Percentiles rank a stretch among this genome's conserved stretches.
Conservation (phyloP, 352 stramenopile genomes). For the Phytopythium oedochilum region DNA sequence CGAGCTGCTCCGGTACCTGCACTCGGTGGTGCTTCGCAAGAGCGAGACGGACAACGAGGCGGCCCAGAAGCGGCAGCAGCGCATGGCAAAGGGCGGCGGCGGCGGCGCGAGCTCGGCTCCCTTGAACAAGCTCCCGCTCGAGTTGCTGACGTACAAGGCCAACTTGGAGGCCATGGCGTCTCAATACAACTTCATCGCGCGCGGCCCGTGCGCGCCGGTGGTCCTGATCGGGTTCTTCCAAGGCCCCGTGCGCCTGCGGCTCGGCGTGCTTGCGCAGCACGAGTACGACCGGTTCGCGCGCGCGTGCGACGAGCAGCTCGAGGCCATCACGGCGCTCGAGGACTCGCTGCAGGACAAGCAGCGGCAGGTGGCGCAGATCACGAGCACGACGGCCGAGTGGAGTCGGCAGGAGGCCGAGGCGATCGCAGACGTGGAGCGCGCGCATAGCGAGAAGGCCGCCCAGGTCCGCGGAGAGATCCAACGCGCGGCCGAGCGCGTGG, state of each 20-base stretch:
- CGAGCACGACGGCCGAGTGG: constrained; percentile 43
- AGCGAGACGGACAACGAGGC: constrained; percentile 55
- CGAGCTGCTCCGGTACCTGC: constrained; percentile 59
- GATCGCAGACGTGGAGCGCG: constrained; percentile 39
- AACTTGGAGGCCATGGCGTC: constrained; percentile 76
- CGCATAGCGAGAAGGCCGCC: constrained; percentile 31
- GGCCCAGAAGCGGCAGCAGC: constrained; percentile 38
- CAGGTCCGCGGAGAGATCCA: constrained; percentile 36
- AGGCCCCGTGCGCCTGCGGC: constrained; percentile 38
- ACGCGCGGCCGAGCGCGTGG: constrained; percentile 34
- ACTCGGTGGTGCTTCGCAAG: constrained; percentile 64
- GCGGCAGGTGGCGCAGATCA: constrained; percentile 36
- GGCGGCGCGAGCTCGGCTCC: constrained; percentile 17
- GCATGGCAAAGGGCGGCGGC: not conserved
- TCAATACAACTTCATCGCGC: constrained; percentile 72
- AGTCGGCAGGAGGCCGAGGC: constrained; percentile 39
- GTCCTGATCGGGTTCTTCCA: constrained; percentile 61
- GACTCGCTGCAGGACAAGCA: constrained; percentile 43
- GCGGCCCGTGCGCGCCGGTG: constrained; percentile 38
- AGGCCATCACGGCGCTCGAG: constrained; percentile 44
- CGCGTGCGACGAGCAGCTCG: constrained; percentile 44
- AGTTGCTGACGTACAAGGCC: constrained; percentile 74
- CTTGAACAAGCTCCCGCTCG: constrained; percentile 48
- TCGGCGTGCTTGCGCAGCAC: constrained; percentile 38
- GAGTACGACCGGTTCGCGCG: constrained; percentile 60